Evolutionary conservation across 345 rosid species (phyloP), one percentile per base, ranked within the genome.

Genomic region (Arabis hirsuta): DNA sequence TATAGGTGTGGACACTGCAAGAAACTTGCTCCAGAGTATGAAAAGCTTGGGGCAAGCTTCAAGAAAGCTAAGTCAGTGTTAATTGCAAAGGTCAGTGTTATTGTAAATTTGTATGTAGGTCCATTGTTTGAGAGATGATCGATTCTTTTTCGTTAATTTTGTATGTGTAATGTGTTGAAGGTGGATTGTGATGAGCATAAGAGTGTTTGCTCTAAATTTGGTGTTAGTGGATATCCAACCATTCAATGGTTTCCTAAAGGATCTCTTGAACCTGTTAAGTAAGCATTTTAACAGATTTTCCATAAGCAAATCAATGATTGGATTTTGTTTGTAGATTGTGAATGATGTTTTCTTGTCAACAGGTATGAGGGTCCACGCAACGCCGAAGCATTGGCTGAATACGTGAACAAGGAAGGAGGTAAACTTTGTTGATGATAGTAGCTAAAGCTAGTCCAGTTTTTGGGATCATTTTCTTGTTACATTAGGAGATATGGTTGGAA

Each of bases 141-240:
- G 66, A 67, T 72, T 7, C 52, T 53, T 78, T 22, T 27, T 38
- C 2, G 5, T 59, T 32, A 48, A 16, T 24, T 48, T 62, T 62
- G 76, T 52, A 73, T 79, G 32, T 65, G 59, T 34, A 9, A 32
- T 46, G n/a, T 41, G 70, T 53, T 85, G 55, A 73, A 95, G 99
- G 98, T 96, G 75, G 99, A 96, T 77, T 96, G 99, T 74, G 99
- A 96, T 58, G 97, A 90, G 71, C 99, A 96, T n/a, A 96, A 96
- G 84, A 78, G 80, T 55, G 31, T 92, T 4, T 92, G 99, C 75
- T 79, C 90, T 82, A 96, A 92, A 77, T 90, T 84, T 62, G 98
- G 97, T 11, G 99, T 96, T 73, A 80, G 88, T 67, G 96, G 99
- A 48, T 96, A 92, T 75, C 99, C 99, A n/a, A 90, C 98, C 2